Base-by-base conservation (phyloP, 1,284 basidiomycete species). In the Rhizopogon parksii region DNA sequence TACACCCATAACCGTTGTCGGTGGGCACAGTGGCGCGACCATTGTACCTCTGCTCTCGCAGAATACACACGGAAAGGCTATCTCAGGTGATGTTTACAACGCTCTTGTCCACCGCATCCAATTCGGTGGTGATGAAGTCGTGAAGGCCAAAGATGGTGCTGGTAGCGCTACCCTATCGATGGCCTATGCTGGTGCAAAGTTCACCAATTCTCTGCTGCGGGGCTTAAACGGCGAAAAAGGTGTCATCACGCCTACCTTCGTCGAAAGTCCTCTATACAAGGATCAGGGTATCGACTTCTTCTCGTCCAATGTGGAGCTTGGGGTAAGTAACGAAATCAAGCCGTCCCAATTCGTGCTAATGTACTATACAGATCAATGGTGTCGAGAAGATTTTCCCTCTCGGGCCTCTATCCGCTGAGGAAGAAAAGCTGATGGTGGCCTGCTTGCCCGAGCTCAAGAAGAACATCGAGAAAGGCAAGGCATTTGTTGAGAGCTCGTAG, bases 11-110 rank as follows among this genome's bases (percentile, higher is more conserved):
- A 77, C 80, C 54, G 95, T 98, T 56, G 84, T 98, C 51, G 95
- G 96, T 62, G 95, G 95, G 50, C 95, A 97, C 82, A 93, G 91
- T 57, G 95, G 95, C 64, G 85, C 93, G 54, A 97, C 95, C 49
- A 99, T 99, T 63, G 85, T 99, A 40, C 96, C 96, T 55, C 80
- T 99, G 49, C 87, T 99, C 60, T 97, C 94, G 32, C 94, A 98
- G 74, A 84, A 89, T 21, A 80, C 83, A 30, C 85, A 89, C 65
- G 73, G 42, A 43, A 43, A 43, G 12, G 84, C 64, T 68, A 62
- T 62, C 65, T 82, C 68, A 60, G 59, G 68, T 62, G 72, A 71
- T 40, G 74, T 72, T 9, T 74, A 73, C 5, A 74, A 81, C 14
- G 74, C 77, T 21, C 77, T 96, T 52, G 76, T 93, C 52, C 77